A percentile compares a stretch with the other conserved stretches of the same genome.
Evolutionary conservation across 306 rosid genomes (phyloP).

Genomic region (Hippophae rhamnoides): DNA sequence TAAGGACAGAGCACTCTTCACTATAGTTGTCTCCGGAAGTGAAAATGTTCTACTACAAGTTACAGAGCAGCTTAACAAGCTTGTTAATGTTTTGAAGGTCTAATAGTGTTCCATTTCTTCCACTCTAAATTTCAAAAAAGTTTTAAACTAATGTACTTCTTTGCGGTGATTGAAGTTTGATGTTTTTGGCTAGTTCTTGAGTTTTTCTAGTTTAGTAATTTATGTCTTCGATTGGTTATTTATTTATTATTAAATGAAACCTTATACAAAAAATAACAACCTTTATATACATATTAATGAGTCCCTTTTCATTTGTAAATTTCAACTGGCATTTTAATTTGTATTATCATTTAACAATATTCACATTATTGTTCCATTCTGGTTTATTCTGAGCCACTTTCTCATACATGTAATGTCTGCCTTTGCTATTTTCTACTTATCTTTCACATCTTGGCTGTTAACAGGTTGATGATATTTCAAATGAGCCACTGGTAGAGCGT

Average conservation of each 20-base stretch:
- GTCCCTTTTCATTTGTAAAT: no score
- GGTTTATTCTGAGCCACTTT: neutral
- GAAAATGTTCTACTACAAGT: slow-evolving; percentile 53
- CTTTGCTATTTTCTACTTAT: neutral
- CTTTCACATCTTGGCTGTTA: neutral
- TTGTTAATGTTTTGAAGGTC: slow-evolving; percentile 65
- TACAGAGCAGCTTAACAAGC: slow-evolving; percentile 68
- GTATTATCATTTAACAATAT: neutral
- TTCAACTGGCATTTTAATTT: no score
- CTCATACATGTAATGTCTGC: neutral
- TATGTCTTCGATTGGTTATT: no score
- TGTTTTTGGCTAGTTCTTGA: neutral
- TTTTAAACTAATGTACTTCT: neutral
- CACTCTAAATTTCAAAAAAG: neutral
- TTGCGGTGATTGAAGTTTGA: neutral
- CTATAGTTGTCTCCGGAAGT: slow-evolving; percentile 67
- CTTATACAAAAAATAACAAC: no score
- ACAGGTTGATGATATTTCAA: slow-evolving; percentile 71
- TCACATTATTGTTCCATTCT: neutral
- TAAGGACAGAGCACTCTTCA: slow-evolving; percentile 64
- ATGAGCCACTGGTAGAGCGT: slow-evolving; percentile 72
- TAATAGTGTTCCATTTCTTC: neutral
- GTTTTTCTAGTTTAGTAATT: neutral
- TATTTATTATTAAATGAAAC: no score
- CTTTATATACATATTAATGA: no score